Evolutionary conservation across 2,329 filamentous ascomycete species (phyloP).

Genomic region (Aspergillus sp.): DNA sequence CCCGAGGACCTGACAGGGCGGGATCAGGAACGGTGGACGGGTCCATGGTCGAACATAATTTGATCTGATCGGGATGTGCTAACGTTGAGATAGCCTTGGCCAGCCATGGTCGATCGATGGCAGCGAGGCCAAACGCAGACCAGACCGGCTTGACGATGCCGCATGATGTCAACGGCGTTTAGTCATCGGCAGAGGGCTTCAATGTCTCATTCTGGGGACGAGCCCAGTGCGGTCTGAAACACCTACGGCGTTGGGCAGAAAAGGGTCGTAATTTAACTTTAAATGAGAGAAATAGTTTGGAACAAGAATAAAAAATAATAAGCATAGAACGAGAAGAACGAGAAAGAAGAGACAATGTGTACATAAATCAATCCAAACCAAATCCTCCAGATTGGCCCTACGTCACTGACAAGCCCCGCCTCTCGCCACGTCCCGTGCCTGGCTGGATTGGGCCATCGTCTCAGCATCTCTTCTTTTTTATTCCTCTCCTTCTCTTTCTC

Average conservation of each 20-base stretch:
- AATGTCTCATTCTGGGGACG: too few species aligned
- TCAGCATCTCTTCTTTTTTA: background rate
- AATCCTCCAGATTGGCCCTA: background rate
- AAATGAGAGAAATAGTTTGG: too few species aligned
- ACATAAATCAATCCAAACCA: too few species aligned
- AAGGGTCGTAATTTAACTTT: background rate
- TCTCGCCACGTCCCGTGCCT: constrained; percentile 8
- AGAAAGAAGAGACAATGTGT: too few species aligned
- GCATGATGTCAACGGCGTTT: constrained; percentile 4
- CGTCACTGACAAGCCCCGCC: constrained; percentile 6
- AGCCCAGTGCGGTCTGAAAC: background rate
- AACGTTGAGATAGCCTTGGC: background rate
- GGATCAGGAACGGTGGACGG: constrained; percentile 6
- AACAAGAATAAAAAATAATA: too few species aligned
- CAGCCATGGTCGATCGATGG: background rate
- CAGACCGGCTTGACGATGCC: background rate
- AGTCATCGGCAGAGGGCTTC: background rate
- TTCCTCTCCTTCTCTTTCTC: background rate
- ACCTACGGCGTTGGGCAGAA: background rate
- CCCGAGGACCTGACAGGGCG: background rate
- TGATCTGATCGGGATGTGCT: background rate
- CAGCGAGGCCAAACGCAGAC: background rate
- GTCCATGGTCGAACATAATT: constrained; percentile 1
- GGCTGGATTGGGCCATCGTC: background rate
- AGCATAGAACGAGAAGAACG: too few species aligned